Conservation (phyloP, 2,329 filamentous ascomycete species). For the Hypoxylon sp. region DNA sequence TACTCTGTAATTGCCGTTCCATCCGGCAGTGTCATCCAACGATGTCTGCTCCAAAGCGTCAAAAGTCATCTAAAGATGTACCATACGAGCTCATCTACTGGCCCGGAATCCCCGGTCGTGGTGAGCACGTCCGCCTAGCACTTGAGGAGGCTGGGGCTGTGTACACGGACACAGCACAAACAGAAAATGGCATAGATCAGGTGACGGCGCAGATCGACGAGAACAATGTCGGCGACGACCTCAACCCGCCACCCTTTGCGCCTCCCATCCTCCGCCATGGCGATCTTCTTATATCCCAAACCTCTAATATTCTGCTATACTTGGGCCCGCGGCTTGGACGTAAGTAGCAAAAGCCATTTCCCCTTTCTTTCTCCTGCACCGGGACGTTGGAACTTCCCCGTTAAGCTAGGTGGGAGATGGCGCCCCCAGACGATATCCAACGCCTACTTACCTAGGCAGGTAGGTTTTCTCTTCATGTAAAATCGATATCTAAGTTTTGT, state of each 20-base stretch:
- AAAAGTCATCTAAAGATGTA: slow-evolving; percentile 58
- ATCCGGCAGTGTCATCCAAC: not conserved
- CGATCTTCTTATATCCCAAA: slow-evolving; percentile 74
- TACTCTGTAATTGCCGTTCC: not conserved
- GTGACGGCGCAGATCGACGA: slow-evolving; percentile 63
- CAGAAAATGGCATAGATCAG: slow-evolving; percentile 62
- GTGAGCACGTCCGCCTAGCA: slow-evolving; percentile 77
- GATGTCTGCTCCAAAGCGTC: slow-evolving; percentile 53
- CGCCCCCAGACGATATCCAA: not conserved
- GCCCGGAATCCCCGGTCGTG: slow-evolving; percentile 78
- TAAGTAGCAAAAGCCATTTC: not conserved
- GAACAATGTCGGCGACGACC: slow-evolving; percentile 61
- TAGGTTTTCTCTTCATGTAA: not conserved
- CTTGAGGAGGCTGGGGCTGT: slow-evolving; percentile 75
- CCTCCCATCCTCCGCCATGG: slow-evolving; percentile 75
- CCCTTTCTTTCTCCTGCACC: not conserved
- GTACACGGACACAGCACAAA: slow-evolving; percentile 71
- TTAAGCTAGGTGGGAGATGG: not conserved
- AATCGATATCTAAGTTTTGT: not conserved
- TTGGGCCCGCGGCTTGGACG: slow-evolving; percentile 69
- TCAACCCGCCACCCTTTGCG: slow-evolving; percentile 74
- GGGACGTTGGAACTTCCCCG: not conserved
- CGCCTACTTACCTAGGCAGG: too few relatives aligned
- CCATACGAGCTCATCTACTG: slow-evolving; percentile 78
- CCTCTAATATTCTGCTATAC: slow-evolving; percentile 79